Percentiles rank a stretch among this genome's conserved stretches.
These are phyloP conservation scores for Fusarium sarcochroum DNA, from an alignment of 2,329 filamentous ascomycete genomes.

Conservation along the genomic window DNA sequence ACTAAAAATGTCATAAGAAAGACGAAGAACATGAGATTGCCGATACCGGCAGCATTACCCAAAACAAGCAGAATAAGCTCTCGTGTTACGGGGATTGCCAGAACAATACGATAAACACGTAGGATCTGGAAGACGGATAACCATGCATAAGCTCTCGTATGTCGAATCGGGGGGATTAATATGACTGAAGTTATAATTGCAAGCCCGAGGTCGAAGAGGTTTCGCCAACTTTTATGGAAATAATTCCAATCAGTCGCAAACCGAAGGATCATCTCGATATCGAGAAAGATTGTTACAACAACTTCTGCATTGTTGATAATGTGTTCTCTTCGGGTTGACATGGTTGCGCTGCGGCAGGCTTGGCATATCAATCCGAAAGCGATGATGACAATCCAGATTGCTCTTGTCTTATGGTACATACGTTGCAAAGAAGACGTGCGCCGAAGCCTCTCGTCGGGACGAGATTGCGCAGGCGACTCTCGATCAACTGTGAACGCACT, in stretches of 20 bases:
- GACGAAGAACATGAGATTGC: slow-evolving; percentile 95
- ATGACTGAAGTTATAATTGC: slow-evolving; percentile 88
- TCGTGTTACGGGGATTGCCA: slow-evolving; percentile 88
- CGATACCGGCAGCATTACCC: slow-evolving; percentile 90
- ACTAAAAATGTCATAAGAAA: slow-evolving; percentile 95
- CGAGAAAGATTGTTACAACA: slow-evolving; percentile 81
- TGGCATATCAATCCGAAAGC: slow-evolving; percentile 84
- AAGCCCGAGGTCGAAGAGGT: slow-evolving; percentile 84
- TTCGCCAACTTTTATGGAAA: slow-evolving; percentile 81
- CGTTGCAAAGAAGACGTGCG: slow-evolving; percentile 71
- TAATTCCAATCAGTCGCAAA: slow-evolving; percentile 83
- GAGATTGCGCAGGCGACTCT: slow-evolving; percentile 57
- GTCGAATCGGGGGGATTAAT: slow-evolving; percentile 83
- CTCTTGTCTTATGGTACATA: slow-evolving; percentile 79
- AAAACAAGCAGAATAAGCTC: slow-evolving; percentile 90
- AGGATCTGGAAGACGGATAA: slow-evolving; percentile 94
- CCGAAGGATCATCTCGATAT: slow-evolving; percentile 86
- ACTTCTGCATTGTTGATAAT: slow-evolving; percentile 83
- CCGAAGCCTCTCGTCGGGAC: slow-evolving; percentile 56
- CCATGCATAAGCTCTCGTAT: slow-evolving; percentile 85
- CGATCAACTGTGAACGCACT: slow-evolving; percentile 91
- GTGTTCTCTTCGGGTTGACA: slow-evolving; percentile 70
- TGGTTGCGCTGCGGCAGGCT: slow-evolving; percentile 80
- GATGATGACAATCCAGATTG: slow-evolving; percentile 87
- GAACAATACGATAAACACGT: slow-evolving; percentile 89